Evolutionary conservation across 2,329 filamentous ascomycete species (phyloP).

Genomic region (Arthrobotrys pseudoclavata): DNA sequence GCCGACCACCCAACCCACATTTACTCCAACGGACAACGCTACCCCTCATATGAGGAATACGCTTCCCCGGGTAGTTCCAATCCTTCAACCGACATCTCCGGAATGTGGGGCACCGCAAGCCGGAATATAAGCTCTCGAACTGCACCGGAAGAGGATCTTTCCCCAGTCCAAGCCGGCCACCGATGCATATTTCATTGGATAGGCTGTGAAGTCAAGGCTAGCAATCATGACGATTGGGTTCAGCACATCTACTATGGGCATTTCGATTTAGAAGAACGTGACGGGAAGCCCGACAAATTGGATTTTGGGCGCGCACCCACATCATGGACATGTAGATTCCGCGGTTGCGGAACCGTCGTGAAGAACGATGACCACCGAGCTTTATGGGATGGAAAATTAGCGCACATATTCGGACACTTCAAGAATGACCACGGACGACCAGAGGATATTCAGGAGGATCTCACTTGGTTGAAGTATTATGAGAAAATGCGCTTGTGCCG

Average conservation of each 20-base stretch:
- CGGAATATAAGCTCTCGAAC: constrained; percentile 29
- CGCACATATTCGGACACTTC: constrained; percentile 42
- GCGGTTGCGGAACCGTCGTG: constrained; percentile 13
- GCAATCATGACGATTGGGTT: constrained; percentile 24
- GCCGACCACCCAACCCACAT: not conserved
- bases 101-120: not conserved
- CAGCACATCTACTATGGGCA: constrained; percentile 34
- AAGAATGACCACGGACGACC: not conserved
- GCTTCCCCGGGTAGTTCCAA: not conserved
- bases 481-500: constrained; percentile 6
- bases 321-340: constrained; percentile 47
- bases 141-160: not conserved
- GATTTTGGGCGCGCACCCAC: constrained; percentile 23
- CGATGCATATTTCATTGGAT: constrained; percentile 51
- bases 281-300: constrained; percentile 6
- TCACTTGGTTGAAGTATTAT: constrained; percentile 50
- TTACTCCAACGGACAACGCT: not conserved
- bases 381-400: constrained; percentile 44
- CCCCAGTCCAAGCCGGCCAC: constrained; percentile 13
- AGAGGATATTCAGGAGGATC: constrained; percentile 32
- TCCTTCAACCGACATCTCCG: not conserved
- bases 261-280: constrained; percentile 1
- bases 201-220: not conserved
- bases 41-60: not conserved
- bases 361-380: constrained; percentile 7